Conservation (phyloP, 2,329 filamentous ascomycete species). For the Aureobasidium leucospermi region DNA sequence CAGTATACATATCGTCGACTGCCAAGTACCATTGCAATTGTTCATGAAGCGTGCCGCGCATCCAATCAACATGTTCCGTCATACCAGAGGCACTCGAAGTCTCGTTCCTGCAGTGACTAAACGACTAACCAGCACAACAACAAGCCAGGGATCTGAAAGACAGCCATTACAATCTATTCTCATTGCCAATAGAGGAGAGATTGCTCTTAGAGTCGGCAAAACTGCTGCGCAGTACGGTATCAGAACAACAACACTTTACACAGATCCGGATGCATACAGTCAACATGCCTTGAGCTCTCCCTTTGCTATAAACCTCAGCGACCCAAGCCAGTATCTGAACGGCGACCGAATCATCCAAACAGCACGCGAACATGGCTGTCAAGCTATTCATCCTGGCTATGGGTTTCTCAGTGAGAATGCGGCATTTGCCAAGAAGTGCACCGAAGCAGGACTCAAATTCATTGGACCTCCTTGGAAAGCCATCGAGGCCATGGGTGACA, state of each 20-base stretch:
- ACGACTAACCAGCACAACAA: slow-evolving; percentile 14
- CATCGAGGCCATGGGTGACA: slow-evolving; percentile 80
- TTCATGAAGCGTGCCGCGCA: background rate
- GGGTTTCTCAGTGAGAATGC: slow-evolving; percentile 93
- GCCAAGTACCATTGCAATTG: background rate
- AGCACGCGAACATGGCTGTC: slow-evolving; percentile 77
- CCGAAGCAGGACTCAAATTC: slow-evolving; percentile 84
- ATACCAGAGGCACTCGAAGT: slow-evolving; percentile 15
- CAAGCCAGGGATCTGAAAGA: slow-evolving; percentile 14
- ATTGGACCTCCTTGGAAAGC: slow-evolving; percentile 81
- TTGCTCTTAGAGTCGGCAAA: slow-evolving; percentile 83
- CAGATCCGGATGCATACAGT: slow-evolving; percentile 76
- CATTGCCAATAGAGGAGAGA: slow-evolving; percentile 95
- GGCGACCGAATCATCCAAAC: slow-evolving; percentile 85
- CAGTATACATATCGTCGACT: background rate
- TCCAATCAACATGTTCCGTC: slow-evolving; percentile 8
- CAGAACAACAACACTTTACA: slow-evolving; percentile 89
- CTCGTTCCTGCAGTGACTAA: slow-evolving; percentile 2
- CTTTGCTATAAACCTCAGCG: slow-evolving; percentile 75
- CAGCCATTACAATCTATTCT: slow-evolving; percentile 57
- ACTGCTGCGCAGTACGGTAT: slow-evolving; percentile 87
- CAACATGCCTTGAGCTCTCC: slow-evolving; percentile 85
- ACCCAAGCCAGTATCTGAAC: slow-evolving; percentile 82
- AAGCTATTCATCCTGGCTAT: slow-evolving; percentile 92
- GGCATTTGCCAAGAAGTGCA: slow-evolving; percentile 78